These are phyloP conservation scores for Dactylonectria macrodidyma DNA, from an alignment of 2,329 filamentous ascomycete genomes.

Conservation along the genomic window DNA sequence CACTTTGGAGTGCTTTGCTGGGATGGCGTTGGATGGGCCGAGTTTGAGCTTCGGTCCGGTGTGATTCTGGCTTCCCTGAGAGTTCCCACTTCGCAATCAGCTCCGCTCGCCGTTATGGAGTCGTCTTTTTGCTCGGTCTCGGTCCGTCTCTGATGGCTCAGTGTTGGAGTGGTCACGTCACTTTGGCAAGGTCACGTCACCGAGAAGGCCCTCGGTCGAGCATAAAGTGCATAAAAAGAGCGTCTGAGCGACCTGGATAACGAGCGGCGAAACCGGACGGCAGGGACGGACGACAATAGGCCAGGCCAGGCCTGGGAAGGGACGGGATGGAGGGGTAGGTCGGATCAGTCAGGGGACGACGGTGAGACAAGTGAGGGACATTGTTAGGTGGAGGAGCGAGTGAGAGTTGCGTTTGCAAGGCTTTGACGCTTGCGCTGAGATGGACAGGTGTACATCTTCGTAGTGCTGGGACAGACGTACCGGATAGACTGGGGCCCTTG, in stretches of 20 bases:
- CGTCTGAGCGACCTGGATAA: background rate
- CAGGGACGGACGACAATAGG: constrained; percentile 4
- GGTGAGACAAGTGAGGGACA: constrained; percentile 27
- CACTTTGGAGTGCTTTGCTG: constrained; percentile 15
- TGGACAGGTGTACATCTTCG: background rate
- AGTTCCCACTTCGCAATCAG: constrained; percentile 7
- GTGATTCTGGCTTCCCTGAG: constrained; percentile 10
- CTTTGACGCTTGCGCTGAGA: constrained; percentile 11
- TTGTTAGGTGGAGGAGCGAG: constrained; percentile 20
- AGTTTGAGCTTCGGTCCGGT: constrained; percentile 27
- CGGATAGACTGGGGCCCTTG: background rate
- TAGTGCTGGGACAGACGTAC: too few species aligned
- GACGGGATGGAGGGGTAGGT: background rate
- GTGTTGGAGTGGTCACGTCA: constrained; percentile 10
- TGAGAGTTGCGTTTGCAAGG: background rate
- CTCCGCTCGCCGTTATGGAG: constrained; percentile 10
- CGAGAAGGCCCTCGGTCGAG: background rate
- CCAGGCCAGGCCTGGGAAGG: constrained; percentile 4
- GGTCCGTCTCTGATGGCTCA: constrained; percentile 17
- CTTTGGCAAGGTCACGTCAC: constrained; percentile 15
- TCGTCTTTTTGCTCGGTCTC: constrained; percentile 19
- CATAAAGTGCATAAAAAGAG: background rate
- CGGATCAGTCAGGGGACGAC: constrained; percentile 14
- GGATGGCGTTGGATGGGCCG: constrained; percentile 17
- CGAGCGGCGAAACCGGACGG: background rate